Evolutionary conservation across 1,284 basidiomycete species (phyloP).

Genomic region (Ceratobasidium theobromae): DNA sequence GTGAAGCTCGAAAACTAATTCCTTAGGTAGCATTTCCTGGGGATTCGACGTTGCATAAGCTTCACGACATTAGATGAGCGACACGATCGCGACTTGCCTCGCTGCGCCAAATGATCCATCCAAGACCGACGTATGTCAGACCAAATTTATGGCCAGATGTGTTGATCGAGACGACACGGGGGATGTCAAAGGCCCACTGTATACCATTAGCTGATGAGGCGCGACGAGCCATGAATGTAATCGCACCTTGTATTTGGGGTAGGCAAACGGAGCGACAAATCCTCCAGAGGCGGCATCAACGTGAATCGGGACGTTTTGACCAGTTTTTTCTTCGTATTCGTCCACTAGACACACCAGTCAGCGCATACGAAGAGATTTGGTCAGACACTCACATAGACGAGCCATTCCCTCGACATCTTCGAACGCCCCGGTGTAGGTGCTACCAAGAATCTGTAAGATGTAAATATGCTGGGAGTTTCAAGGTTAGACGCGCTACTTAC

Average conservation of each 20-base stretch:
- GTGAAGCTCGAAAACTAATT: slow-evolving; percentile 92
- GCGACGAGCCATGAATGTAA: neutral
- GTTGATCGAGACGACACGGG: slow-evolving; percentile 88
- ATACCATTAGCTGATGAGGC: neutral
- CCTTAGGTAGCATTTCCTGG: slow-evolving; percentile 50
- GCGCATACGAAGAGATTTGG: neutral
- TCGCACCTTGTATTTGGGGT: slow-evolving; percentile 28
- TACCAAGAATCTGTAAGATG: slow-evolving; percentile 43
- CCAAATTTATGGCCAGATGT: slow-evolving; percentile 90
- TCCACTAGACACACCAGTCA: slow-evolving; percentile 55
- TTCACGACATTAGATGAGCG: neutral
- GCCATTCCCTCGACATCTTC: slow-evolving; percentile 90
- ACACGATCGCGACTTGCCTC: slow-evolving; percentile 44
- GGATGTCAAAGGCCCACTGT: slow-evolving; percentile 83
- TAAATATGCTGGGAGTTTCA: neutral
- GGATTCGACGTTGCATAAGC: slow-evolving; percentile 35
- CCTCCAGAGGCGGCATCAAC: slow-evolving; percentile 66
- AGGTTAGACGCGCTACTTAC: slow-evolving; percentile 42
- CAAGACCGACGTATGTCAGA: slow-evolving; percentile 82
- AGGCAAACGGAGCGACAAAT: slow-evolving; percentile 81
- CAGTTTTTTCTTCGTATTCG: slow-evolving; percentile 80
- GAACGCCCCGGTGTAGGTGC: slow-evolving; percentile 91
- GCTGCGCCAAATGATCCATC: slow-evolving; percentile 84
- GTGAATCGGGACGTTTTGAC: slow-evolving; percentile 81
- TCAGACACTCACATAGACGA: slow-evolving; percentile 50